Evolutionary conservation across 768 basidiomycete genomes (phyloP), one percentile per base, ranked within the genome.

Genomic region (Lactarius sp.): DNA sequence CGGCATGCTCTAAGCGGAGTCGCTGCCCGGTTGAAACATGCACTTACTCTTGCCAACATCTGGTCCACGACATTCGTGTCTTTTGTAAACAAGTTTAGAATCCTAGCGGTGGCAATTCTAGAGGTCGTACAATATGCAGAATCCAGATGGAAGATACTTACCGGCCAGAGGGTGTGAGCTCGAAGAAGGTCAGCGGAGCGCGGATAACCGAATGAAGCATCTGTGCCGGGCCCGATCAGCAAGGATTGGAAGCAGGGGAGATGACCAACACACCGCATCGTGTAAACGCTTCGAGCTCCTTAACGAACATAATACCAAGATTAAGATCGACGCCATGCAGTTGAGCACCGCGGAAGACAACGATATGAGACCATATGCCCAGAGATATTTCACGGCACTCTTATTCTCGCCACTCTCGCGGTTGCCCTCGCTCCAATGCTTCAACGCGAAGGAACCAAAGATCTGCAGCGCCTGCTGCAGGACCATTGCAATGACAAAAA

Each of bases 21-120:
- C 63, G 36, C 37, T 41, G n/a, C 3, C 31, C 0, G 3, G 33
- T 33, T 33, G 34, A 5, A 37, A 31, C 2, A 37, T 5, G 50
- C 37, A 67, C 77, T 52, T 59, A 78, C 88, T 36, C 88, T 80
- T 6, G 85, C 85, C 22, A 97, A 81, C 9, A 92, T 77, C 70
- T 92, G 87, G 75, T 97, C 94, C 18, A 96, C 83, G 34, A 89
- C 87, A 69, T 90, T 92, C 16, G 83, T 85, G 69, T 98, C 96
- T 2, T 93, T 85, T 3, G 92, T 92, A 75, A 98, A 98, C 33
- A 97, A 73, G 74, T 97, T 98, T 56, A 98, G 72, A 59, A 95
- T 88, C 9, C 93, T 90, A 59, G 61, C 44, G 31, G 52, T 1
- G 7, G 60, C 31, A 58, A 56, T 56, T n/a, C 33, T n/a, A 27